Percentiles rank a stretch among this genome's conserved stretches.
phyloP scores from a whole-genome alignment of 495 filamentous ascomycete species.

The Aspergillus avenaceus region DNA sequence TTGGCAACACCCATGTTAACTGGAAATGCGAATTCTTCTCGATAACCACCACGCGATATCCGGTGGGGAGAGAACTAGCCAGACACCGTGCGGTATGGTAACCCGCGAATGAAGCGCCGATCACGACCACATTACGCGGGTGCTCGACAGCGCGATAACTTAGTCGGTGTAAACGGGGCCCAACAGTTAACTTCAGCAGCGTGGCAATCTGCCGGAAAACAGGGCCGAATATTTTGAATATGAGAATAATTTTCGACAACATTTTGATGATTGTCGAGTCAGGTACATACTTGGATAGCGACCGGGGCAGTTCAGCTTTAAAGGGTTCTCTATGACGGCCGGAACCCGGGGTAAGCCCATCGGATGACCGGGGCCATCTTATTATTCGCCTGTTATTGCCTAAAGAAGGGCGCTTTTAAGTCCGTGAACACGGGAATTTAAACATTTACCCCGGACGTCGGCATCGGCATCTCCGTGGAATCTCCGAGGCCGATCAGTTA shows the following conservation, averaged over 20 bases:
- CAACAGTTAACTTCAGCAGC: conserved; percentile 12
- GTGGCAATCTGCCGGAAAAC: conserved; percentile 17
- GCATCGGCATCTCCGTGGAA: conserved; percentile 3
- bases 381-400: not conserved
- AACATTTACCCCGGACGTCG: not conserved
- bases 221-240: conserved; percentile 14
- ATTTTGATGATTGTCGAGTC: not conserved
- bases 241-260: conserved; percentile 2
- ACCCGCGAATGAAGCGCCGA: conserved; percentile 55
- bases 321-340: not conserved
- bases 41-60: conserved; percentile 49
- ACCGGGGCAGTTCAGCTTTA: not conserved
- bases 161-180: conserved; percentile 9
- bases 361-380: not conserved
- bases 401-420: not conserved
- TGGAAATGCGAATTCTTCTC: conserved; percentile 59
- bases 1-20: conserved; percentile 49
- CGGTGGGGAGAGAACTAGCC: conserved; percentile 40
- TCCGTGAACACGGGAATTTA: not conserved
- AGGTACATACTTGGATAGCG: not conserved
- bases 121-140: conserved; percentile 46
- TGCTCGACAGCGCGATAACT: conserved; percentile 10
- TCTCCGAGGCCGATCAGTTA: conserved; percentile 3
- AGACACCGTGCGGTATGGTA: conserved; percentile 42
- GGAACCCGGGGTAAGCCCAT: not conserved